Evolutionary conservation across 176 grass and related monocot species (phyloP).

Genomic region (Lolium multiflorum): DNA sequence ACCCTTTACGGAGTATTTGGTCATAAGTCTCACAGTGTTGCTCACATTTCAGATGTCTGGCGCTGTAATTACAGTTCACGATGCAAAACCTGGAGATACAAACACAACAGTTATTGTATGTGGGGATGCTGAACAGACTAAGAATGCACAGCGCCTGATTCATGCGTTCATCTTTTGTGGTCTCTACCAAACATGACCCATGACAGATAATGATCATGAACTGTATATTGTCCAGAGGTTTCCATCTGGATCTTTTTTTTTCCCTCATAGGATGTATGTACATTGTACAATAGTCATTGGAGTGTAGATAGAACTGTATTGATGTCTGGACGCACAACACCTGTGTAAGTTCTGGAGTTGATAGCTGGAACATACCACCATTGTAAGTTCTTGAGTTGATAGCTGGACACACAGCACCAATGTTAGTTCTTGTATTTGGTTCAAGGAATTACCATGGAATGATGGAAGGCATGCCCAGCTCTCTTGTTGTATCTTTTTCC

Average conservation of each 20-base stretch:
- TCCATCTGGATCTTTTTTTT: background rate
- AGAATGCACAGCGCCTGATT: constrained; percentile 65
- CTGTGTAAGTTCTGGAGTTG: constrained; percentile 24
- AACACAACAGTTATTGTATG: constrained; percentile 43
- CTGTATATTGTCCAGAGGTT: background rate
- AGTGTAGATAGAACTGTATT: constrained; percentile 28
- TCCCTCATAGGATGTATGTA: constrained; percentile 6
- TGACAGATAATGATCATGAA: background rate
- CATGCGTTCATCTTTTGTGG: constrained; percentile 77
- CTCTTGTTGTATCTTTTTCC: background rate
- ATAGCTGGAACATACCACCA: background rate
- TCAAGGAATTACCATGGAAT: background rate
- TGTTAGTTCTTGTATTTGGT: background rate
- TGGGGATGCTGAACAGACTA: constrained; percentile 58
- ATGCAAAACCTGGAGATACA: constrained; percentile 52
- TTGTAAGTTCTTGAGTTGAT: background rate
- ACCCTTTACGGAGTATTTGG: background rate
- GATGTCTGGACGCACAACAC: background rate
- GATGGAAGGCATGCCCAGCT: background rate
- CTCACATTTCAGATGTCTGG: constrained; percentile 63
- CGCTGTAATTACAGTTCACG: constrained; percentile 55
- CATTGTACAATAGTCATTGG: constrained; percentile 45
- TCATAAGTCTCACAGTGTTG: constrained; percentile 15
- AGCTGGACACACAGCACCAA: background rate
- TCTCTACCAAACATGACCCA: constrained; percentile 43